Evolutionary conservation across 768 basidiomycete genomes (phyloP), one percentile per base, ranked within the genome.

Genomic region (Pisolithus albus): DNA sequence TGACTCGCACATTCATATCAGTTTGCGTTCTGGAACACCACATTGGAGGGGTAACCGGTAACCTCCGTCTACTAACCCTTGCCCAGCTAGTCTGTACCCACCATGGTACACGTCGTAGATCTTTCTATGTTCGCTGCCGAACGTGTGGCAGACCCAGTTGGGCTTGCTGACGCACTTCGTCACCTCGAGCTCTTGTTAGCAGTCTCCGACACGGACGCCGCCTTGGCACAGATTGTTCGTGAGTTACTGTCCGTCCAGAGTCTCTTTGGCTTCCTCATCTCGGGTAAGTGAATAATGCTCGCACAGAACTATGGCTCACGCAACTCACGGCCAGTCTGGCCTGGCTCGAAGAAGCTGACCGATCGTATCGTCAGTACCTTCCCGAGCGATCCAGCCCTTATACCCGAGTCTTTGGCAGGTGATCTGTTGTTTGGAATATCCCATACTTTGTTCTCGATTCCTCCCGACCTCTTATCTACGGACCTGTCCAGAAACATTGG

Each of bases 341-440:
- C 58, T n/a, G 48, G 37, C 13, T 47, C 42, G n/a, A 44, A 30
- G 21, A 15, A 32, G 18, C n/a, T 72, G 21, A 51, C 57, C 38
- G 18, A 32, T 36, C 67, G 58, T 61, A 67, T 76, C 26, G 16
- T 74, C 16, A 54, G 63, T 15, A 48, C 53, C 15, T 75, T 71
- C 47, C 74, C 73, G 1, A 51, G 46, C 0, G 57, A 57, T 39
- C 53, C 61, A 7, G 55, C 56, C 13, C 58, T 52, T 16, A 58
- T 66, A 43, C 50, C 44, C 13, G 8, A 42, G 3, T 70, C 71
- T 4, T 50, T 19, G 24, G 51, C 59, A 16, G 44, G 34, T 24
- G 52, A 42, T 18, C 47, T 73, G 24, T 55, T 72, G 37, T 54
- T 39, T 9, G 51, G 53, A 19, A 52, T 73, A 34, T 64, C 66